Evolutionary conservation across 352 stramenopile species (phyloP).

Genomic region (Phytopythium cucurbitacearum): DNA sequence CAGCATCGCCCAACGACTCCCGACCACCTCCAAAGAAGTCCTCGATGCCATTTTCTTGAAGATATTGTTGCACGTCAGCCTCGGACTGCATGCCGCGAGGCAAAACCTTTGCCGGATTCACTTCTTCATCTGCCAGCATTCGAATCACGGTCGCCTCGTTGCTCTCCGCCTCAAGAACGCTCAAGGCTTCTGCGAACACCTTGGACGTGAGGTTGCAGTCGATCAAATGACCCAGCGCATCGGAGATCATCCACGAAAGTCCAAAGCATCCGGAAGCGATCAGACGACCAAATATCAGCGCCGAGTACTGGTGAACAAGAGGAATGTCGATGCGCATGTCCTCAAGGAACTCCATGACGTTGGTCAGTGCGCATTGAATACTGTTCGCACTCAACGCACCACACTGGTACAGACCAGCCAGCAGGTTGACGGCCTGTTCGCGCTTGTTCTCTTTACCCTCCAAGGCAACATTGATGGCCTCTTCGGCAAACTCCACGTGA

Average conservation of each 20-base stretch:
- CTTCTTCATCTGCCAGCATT: slow-evolving; percentile 80
- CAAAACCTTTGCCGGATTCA: slow-evolving; percentile 47
- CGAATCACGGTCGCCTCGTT: slow-evolving; percentile 56
- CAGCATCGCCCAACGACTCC: slow-evolving; percentile 35
- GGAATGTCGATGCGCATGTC: slow-evolving; percentile 86
- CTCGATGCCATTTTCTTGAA: slow-evolving; percentile 59
- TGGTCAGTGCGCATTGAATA: slow-evolving; percentile 66
- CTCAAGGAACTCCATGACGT: slow-evolving; percentile 79
- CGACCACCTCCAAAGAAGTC: slow-evolving; percentile 53
- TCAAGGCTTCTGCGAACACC: slow-evolving; percentile 71
- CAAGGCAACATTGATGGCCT: slow-evolving; percentile 62
- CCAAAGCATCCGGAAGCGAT: slow-evolving; percentile 80
- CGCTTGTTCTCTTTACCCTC: slow-evolving; percentile 75
- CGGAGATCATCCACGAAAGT: slow-evolving; percentile 74
- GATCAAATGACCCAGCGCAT: slow-evolving; percentile 43
- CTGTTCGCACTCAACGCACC: slow-evolving; percentile 58
- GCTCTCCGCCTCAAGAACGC: slow-evolving; percentile 70
- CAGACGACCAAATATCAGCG: slow-evolving; percentile 64
- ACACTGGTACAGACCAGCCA: slow-evolving; percentile 73
- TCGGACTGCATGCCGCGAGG: slow-evolving; percentile 40
- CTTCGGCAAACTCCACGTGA: slow-evolving; percentile 65
- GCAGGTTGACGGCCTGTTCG: slow-evolving; percentile 61
- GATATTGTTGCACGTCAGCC: slow-evolving; percentile 44
- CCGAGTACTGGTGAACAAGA: slow-evolving; percentile 76
- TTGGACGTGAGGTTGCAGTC: slow-evolving; percentile 59